Evolutionary conservation across 1,284 basidiomycete genomes (phyloP).

Genomic region (Cutaneotrichosporon spelunceum): DNA sequence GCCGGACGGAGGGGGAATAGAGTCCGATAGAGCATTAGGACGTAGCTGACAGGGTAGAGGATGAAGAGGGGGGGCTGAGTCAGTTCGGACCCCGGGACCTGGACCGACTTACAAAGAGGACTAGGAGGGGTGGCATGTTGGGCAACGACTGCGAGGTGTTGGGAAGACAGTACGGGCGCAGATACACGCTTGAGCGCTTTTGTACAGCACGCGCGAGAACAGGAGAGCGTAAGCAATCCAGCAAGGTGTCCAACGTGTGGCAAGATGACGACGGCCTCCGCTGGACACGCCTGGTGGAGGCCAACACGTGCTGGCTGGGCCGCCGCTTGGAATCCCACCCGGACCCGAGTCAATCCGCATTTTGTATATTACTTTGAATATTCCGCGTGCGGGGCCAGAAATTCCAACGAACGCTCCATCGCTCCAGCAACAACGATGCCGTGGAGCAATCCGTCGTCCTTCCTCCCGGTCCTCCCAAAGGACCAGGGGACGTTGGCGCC

Average conservation of each 20-base stretch:
- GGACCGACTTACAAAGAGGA: not conserved
- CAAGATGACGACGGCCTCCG: no score
- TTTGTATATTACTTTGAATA: not conserved
- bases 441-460: constrained; percentile 27
- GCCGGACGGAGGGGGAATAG: not conserved
- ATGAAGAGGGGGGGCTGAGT: constrained; percentile 17
- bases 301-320: no score
- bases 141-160: not conserved
- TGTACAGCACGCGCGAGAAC: no score
- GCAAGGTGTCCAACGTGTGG: no score
- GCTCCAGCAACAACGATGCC: not conserved
- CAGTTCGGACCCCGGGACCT: not conserved
- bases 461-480: constrained; percentile 42
- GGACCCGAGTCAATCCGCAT: not conserved
- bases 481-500: constrained; percentile 35
- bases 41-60: constrained; percentile 15
- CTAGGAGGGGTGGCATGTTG: not conserved
- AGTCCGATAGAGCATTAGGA: not conserved
- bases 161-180: no score
- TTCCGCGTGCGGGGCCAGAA: not conserved
- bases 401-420: not conserved
- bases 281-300: not conserved
- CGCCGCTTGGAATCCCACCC: not conserved
- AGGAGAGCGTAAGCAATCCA: no score
- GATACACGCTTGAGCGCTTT: no score